Base-by-base conservation (phyloP, 345 rosid species). In the Angophora floribunda region DNA sequence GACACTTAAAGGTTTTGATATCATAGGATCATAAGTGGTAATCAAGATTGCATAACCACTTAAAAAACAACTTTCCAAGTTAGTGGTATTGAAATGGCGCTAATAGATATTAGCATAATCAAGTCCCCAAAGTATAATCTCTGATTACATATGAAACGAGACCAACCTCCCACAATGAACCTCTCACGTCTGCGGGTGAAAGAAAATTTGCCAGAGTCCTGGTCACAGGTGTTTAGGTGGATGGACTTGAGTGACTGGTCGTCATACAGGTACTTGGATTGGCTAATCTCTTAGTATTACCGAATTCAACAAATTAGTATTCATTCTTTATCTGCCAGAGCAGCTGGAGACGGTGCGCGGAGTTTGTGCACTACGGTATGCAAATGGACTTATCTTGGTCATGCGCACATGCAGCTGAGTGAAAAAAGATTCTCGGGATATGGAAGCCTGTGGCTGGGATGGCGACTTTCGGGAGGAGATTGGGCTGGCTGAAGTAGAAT, bases 401-500 rank as follows among this genome's bases (percentile, higher is more conserved):
- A 98, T 93, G 99, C 99, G 24, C 99, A 98, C 89, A 95, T 96
- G 99, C 94, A 95, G 41, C 97, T 91, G 88, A 89, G 87, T 87
- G 98, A 95, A 90, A 95, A 36, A 95, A 86, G 95, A 94, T 92
- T 96, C 98, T 57, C 92, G 96, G 87, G 92, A 94, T 88, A 97
- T 97, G 99, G 98, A 98, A 98, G 96, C 99, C 21, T 95, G 97
- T 92, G 99, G 99, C 30, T 98, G 99, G 99, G 99, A 97, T 93
- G 99, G 97, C 85, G 98, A 95, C 52, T 97, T 98, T 89, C 97
- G 96, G 99, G 99, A 98, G 95, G 99, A 98, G 88, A 98, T 98
- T 96, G 99, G 99, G 87, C 93, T 98, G 85, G 97, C 94, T 53
- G 99, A 98, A 36, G 41, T 36, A 36, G 41, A 36, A 36, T 36